Conservation (phyloP, 345 rosid genomes). For the Durio zibethinus region DNA sequence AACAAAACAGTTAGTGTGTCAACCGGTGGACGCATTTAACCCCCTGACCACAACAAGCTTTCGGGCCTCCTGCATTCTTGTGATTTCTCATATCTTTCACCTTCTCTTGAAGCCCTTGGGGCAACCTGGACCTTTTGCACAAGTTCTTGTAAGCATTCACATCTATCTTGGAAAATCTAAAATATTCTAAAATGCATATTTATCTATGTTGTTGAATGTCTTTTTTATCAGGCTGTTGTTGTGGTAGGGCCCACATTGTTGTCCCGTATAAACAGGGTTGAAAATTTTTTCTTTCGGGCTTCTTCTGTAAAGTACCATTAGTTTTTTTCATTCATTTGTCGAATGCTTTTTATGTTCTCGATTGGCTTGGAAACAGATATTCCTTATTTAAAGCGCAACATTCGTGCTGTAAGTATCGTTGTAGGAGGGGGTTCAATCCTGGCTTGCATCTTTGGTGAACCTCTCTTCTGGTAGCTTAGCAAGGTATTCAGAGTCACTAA, state of each 20-base stretch:
- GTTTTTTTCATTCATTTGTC: constrained; percentile 43
- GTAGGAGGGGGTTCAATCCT: constrained; percentile 41
- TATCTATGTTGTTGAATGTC: not conserved
- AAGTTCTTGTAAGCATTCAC: constrained; percentile 50
- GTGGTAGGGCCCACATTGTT: constrained; percentile 64
- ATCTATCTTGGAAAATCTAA: not conserved
- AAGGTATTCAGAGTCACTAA: constrained; percentile 17
- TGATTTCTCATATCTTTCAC: constrained; percentile 77
- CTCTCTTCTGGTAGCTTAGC: constrained; percentile 36
- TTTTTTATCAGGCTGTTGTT: constrained; percentile 62
- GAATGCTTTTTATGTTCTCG: constrained; percentile 70
- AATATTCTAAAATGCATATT: not conserved
- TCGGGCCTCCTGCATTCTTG: constrained; percentile 75
- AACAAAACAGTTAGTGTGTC: constrained; percentile 1
- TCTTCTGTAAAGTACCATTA: constrained; percentile 52
- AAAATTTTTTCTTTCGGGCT: constrained; percentile 47
- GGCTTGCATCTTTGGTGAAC: constrained; percentile 38
- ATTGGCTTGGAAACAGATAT: constrained; percentile 70
- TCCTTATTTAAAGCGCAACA: constrained; percentile 49
- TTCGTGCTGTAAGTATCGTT: constrained; percentile 39
- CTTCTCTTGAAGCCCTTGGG: constrained; percentile 68
- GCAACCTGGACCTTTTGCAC: constrained; percentile 85
- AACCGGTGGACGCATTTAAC: constrained; percentile 33
- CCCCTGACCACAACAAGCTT: constrained; percentile 57
- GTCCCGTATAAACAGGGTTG: constrained; percentile 41